Evolutionary conservation across 73 alveolate species (phyloP).

Genomic region (Tetrahymena malaccensis): DNA sequence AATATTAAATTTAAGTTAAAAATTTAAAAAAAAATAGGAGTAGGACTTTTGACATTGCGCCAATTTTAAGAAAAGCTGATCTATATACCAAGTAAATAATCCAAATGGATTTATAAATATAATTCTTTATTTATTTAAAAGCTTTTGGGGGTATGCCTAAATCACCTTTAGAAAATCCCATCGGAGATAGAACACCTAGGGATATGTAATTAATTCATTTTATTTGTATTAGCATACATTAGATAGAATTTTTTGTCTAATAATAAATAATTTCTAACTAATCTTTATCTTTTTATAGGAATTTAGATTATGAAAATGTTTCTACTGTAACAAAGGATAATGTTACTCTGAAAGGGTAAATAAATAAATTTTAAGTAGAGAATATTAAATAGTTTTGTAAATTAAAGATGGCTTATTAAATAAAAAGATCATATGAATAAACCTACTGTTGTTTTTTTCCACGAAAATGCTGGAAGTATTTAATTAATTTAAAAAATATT

Average conservation of each 20-base stretch:
- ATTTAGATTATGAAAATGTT: not conserved
- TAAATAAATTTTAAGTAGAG: not conserved
- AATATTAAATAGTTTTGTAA: not conserved
- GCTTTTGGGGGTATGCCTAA: not conserved
- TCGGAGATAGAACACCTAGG: not conserved
- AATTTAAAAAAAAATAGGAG: not conserved
- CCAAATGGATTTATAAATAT: not conserved
- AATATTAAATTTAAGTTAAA: too few species aligned
- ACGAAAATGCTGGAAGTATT: conserved; percentile 42
- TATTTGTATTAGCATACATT: too few species aligned
- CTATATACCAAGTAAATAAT: not conserved
- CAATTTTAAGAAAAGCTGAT: not conserved
- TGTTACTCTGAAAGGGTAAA: not conserved
- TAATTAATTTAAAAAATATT: not conserved
- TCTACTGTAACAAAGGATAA: not conserved
- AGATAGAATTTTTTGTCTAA: too few species aligned
- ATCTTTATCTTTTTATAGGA: not conserved
- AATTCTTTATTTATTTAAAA: not conserved
- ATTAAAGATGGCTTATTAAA: conserved; percentile 19
- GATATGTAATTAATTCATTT: not conserved
- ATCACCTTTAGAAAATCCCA: not conserved
- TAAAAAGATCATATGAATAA: not conserved
- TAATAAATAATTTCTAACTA: too few species aligned
- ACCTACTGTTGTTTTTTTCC: conserved; percentile 35
- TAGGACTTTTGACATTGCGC: not conserved